Percentiles rank a stretch among this genome's conserved stretches.
phyloP scores from a whole-genome alignment of 2,329 filamentous ascomycete species.

The Escovopsis sp. region DNA sequence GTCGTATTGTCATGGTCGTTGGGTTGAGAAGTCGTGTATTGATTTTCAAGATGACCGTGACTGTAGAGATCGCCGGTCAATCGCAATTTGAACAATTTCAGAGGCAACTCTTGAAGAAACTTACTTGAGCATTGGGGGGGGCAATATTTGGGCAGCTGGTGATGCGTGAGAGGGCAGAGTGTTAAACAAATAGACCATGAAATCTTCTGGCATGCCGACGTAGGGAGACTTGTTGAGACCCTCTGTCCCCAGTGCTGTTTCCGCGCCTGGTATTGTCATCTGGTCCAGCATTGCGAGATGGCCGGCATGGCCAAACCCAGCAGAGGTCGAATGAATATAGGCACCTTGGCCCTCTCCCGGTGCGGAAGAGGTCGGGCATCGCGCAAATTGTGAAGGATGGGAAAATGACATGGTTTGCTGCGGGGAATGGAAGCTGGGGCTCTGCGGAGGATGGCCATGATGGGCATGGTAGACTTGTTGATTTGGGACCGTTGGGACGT shows the following conservation, averaged over 20 bases:
- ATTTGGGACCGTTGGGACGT: conserved; percentile 35
- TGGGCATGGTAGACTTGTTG: conserved; percentile 34
- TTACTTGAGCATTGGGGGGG: conserved; percentile 29
- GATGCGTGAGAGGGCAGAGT: conserved; percentile 13
- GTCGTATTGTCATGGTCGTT: conserved; percentile 32
- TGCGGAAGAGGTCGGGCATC: conserved; percentile 11
- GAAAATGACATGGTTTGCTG: conserved; percentile 48
- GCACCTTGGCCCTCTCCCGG: conserved; percentile 20
- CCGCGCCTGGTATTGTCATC: conserved; percentile 49
- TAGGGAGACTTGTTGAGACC: conserved; percentile 73
- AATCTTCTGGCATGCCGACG: conserved; percentile 69
- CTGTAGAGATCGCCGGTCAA: conserved; percentile 22
- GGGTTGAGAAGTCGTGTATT: conserved; percentile 29
- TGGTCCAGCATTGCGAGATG: conserved; percentile 48
- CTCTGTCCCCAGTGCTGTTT: conserved; percentile 79
- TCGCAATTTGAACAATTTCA: too few relatives aligned
- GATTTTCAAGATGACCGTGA: conserved; percentile 33
- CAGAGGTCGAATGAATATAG: conserved; percentile 20
- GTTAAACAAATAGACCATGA: conserved; percentile 73
- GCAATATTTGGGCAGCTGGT: conserved; percentile 29
- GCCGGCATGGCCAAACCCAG: conserved; percentile 31
- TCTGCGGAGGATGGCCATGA: conserved; percentile 29
- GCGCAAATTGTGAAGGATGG: conserved; percentile 42
- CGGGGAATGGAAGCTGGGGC: conserved; percentile 38
- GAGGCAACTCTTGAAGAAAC: too few relatives aligned